Base-by-base conservation (phyloP, 1,139 yeast species). In the Suhomyces chickasaworum region DNA sequence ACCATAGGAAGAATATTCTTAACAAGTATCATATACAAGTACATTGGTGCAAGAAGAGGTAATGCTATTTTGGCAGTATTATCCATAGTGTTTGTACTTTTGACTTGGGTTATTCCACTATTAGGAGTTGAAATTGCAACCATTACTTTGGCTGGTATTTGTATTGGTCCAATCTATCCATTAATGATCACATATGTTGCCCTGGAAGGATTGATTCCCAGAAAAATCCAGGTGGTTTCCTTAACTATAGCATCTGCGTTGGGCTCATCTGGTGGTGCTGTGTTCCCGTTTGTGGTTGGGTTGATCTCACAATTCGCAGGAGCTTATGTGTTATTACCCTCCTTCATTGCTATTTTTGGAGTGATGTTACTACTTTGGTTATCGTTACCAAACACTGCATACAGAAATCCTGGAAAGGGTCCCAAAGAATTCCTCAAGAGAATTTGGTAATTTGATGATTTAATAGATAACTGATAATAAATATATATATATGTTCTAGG, bases 201-300 rank as follows among this genome's bases (percentile, higher is more conserved):
- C 0, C 67, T 68, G 47, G 56, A 56, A 33, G 59, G 58, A 2
- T 65, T 80, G 39, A 57, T 80, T 31, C 85, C 85, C 1, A 61
- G 84, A 48, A 79, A 75, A 57, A 78, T 80, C 44, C 82, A 77
- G 52, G 75, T 78, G 35, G 72, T 78, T 34, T 71, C 83, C 0
- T 59, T 81, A 46, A 80, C 84, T 1, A 72, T 81, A 31, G 73
- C 73, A 56, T 77, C 84, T 0, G 84, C 85, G 0, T 79, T 80
- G 61, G 86, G 86, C 1, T 74, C 82, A 2, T 72, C 81, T 23
- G 86, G 86, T 7, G 86, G 85, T 2, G 84, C 85, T 2, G 55
- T 80, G 3, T 72, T 80, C 52, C 86, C 86, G 12, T 81, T 81
- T 52, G 45, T 80, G 18, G 76, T 78, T 23, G 86, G 86, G 32